A percentile compares a stretch with the other conserved stretches of the same genome.
phyloP scores from a whole-genome alignment of 495 filamentous ascomycete genomes.

The Penicillium herquei region DNA sequence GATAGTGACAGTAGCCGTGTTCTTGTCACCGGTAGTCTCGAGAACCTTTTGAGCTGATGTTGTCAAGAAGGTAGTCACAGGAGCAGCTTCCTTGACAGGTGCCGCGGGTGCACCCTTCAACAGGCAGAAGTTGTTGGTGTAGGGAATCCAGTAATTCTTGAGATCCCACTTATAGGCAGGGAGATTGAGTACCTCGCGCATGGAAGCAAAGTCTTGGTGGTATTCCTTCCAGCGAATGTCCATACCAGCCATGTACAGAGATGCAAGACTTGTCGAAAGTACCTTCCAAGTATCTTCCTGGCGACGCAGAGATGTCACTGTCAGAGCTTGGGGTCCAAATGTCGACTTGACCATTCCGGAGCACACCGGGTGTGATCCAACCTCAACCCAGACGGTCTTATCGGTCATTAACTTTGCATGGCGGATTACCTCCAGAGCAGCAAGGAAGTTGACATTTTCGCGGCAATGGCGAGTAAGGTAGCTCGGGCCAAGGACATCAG shows the following conservation, averaged over 20 bases:
- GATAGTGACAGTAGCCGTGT: constrained; percentile 55
- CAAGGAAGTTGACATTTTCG: constrained; percentile 72
- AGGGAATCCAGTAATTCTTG: constrained; percentile 83
- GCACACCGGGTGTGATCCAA: constrained; percentile 69
- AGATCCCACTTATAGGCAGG: constrained; percentile 76
- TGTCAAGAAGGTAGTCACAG: constrained; percentile 39
- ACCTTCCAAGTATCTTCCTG: constrained; percentile 63
- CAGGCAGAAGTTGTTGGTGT: constrained; percentile 58
- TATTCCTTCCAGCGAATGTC: constrained; percentile 77
- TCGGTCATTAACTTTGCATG: constrained; percentile 45
- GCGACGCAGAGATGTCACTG: constrained; percentile 58
- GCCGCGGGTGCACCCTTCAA: constrained; percentile 40
- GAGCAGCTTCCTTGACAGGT: constrained; percentile 22
- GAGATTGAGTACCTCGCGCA: constrained; percentile 61
- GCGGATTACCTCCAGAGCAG: constrained; percentile 55
- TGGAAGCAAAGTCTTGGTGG: constrained; percentile 65
- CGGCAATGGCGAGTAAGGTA: constrained; percentile 70
- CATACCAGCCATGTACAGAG: constrained; percentile 63
- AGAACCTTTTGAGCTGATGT: constrained; percentile 50
- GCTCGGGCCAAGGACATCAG: constrained; percentile 48
- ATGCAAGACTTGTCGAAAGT: constrained; percentile 56
- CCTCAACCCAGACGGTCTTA: constrained; percentile 55
- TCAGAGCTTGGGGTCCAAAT: constrained; percentile 56
- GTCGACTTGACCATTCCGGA: constrained; percentile 67
- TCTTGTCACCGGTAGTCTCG: constrained; percentile 53